Conservation (phyloP, 352 stramenopile species). For the Discostella stelligera region DNA sequence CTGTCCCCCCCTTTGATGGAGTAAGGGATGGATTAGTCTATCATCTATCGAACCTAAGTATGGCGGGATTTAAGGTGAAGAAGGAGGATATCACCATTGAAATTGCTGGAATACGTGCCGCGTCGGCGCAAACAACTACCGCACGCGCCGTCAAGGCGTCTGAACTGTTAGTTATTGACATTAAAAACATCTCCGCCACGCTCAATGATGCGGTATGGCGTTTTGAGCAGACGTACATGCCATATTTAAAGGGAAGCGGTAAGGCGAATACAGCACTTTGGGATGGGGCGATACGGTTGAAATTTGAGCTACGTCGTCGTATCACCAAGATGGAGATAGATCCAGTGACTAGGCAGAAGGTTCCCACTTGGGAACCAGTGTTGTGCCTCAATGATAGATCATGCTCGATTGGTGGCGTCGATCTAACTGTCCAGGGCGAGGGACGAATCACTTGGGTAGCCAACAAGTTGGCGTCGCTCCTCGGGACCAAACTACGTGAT, state of each 20-base stretch:
- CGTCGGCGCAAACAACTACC: constrained; percentile 17
- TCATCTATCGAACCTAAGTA: constrained; percentile 75
- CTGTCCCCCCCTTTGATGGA: constrained; percentile 78
- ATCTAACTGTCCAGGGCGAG: constrained; percentile 75
- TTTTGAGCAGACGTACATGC: constrained; percentile 85
- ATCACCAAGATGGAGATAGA: constrained; percentile 29
- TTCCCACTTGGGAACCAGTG: constrained; percentile 68
- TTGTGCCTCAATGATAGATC: constrained; percentile 75
- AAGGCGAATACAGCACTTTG: constrained; percentile 74
- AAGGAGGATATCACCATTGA: constrained; percentile 82
- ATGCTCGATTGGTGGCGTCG: constrained; percentile 74
- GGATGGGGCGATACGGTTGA: constrained; percentile 70
- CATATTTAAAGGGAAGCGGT: constrained; percentile 79
- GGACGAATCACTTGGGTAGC: constrained; percentile 73
- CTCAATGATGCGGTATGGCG: constrained; percentile 76
- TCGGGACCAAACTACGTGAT: constrained; percentile 74
- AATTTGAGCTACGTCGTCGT: constrained; percentile 77
- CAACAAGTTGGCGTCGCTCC: constrained; percentile 76
- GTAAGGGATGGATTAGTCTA: constrained; percentile 80
- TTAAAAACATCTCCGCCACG: constrained; percentile 75
- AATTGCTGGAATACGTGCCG: constrained; percentile 78
- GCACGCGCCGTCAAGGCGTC: constrained; percentile 57
- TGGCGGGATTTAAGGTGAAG: constrained; percentile 81
- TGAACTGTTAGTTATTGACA: constrained; percentile 81
- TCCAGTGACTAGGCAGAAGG: constrained; percentile 25